Evolutionary conservation across 495 filamentous ascomycete genomes (phyloP), one percentile per base, ranked within the genome.

Genomic region (Penicillium paxilli): DNA sequence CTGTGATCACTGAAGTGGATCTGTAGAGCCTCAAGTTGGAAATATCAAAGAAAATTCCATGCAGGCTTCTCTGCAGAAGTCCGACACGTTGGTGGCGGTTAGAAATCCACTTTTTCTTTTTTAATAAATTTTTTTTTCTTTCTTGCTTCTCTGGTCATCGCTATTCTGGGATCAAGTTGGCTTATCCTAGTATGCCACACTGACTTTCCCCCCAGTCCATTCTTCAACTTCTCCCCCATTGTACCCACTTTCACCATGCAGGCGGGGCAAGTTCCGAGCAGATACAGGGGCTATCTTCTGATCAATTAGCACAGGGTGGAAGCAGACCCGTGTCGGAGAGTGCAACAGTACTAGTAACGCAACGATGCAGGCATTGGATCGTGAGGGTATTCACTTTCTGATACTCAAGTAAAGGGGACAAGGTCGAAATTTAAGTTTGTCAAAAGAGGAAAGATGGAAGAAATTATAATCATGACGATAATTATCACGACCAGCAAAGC

Each of bases 11-110:
- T 25, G 14, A 32, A 47, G 23, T 52, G 41, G 47, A 53, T 52
- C 55, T 44, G 33, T 32, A 19, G 7, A 24, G 16, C 35, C 7
- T 21, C 22, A 45, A 25, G 30, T 14, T 48, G 32, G 21, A 49
- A 26, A 44, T 49, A 38, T 60, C 52, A 69, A 58, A 64, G 69
- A 72, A 72, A 12, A 44, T 72, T 75, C 70, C 53, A 68, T 67
- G 66, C 67, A 72, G 53, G 52, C 67, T 75, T 75, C 70, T 65
- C 55, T 73, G 70, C 70, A 73, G 62, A 30, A 45, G 10, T 52
- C 54, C 47, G 53, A 62, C 60, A 62, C 52, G 55, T 60, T 54
- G 45, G 58, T 64, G 62, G 61, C 59, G 55, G 55, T 41, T 44
- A 19, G 49, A 49, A 46, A 49, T n/a, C n/a, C n/a, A n/a, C n/a